These are phyloP conservation scores for Alternaria infectoria DNA, from an alignment of 2,329 filamentous ascomycete species.

Conservation along the genomic window DNA sequence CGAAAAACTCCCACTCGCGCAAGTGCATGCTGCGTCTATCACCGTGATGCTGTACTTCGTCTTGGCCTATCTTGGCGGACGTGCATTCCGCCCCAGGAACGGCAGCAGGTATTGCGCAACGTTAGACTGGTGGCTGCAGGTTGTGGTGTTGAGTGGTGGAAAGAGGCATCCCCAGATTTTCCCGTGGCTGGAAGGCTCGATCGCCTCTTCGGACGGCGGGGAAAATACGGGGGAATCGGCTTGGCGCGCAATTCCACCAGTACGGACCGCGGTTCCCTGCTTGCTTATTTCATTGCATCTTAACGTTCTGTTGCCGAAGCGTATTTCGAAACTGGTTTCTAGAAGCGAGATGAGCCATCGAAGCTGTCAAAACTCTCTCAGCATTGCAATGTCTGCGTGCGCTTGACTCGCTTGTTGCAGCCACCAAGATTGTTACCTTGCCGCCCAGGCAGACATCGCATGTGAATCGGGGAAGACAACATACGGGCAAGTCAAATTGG, in stretches of 20 bases:
- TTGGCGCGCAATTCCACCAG: conserved; percentile 11
- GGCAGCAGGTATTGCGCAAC: conserved; percentile 12
- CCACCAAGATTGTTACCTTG: background rate
- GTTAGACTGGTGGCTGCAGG: conserved; percentile 12
- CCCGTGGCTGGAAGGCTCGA: conserved; percentile 15
- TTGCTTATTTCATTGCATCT: background rate
- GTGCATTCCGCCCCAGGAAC: conserved; percentile 11
- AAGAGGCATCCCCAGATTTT: conserved; percentile 24
- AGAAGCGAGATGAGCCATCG: background rate
- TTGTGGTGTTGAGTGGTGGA: conserved; percentile 27
- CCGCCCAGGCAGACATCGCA: background rate
- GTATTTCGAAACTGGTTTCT: background rate
- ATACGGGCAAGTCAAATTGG: background rate
- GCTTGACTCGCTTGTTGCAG: background rate
- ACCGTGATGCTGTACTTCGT: background rate
- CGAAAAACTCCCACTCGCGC: background rate
- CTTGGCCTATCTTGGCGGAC: conserved; percentile 13
- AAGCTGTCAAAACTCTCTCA: background rate
- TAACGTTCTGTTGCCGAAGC: background rate
- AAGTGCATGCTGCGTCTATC: conserved; percentile 1
- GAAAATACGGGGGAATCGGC: conserved; percentile 8
- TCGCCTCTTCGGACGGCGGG: conserved; percentile 18
- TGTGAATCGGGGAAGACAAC: background rate
- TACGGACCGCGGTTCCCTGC: background rate
- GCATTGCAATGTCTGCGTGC: background rate